A percentile compares a stretch with the other conserved stretches of the same genome.
These are phyloP conservation scores for Aspergillus japonicus DNA, from an alignment of 2,329 filamentous ascomycete species.

Conservation along the genomic window DNA sequence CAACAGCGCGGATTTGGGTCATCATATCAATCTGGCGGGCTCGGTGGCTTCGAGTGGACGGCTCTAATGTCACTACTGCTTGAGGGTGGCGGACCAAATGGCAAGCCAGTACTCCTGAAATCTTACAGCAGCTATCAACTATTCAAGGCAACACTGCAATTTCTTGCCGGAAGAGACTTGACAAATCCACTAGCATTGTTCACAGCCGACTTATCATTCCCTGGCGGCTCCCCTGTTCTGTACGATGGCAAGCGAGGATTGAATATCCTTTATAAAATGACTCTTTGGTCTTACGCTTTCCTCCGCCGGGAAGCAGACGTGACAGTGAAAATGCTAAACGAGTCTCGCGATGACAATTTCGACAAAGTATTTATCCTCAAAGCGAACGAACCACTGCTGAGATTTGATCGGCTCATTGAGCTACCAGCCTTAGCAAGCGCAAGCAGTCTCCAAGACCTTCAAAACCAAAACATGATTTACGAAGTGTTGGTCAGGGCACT, in stretches of 20 bases:
- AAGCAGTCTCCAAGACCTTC: conserved; percentile 30
- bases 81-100: conserved; percentile 71
- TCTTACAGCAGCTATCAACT: conserved; percentile 89
- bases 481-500: conserved; percentile 68
- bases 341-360: conserved; percentile 75
- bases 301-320: conserved; percentile 72
- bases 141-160: conserved; percentile 92
- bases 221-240: conserved; percentile 63
- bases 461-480: conserved; percentile 51
- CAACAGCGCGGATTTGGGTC: conserved; percentile 79
- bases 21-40: conserved; percentile 71
- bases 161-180: conserved; percentile 72
- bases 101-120: conserved; percentile 68
- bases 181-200: conserved; percentile 60
- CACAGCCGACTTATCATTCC: conserved; percentile 32
- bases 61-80: conserved; percentile 76
- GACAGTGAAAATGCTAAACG: conserved; percentile 72
- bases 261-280: conserved; percentile 91
- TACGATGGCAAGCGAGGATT: conserved; percentile 73
- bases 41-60: conserved; percentile 91
- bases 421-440: conserved; percentile 30
- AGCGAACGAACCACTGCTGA: conserved; percentile 51
- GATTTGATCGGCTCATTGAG: conserved; percentile 55
- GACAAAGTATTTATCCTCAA: conserved; percentile 75
- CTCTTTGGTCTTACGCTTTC: conserved; percentile 72